These are phyloP conservation scores for Blastocladiella emersonii DNA, from an alignment of 371 early-diverging fungal genomes.

Conservation along the genomic window DNA sequence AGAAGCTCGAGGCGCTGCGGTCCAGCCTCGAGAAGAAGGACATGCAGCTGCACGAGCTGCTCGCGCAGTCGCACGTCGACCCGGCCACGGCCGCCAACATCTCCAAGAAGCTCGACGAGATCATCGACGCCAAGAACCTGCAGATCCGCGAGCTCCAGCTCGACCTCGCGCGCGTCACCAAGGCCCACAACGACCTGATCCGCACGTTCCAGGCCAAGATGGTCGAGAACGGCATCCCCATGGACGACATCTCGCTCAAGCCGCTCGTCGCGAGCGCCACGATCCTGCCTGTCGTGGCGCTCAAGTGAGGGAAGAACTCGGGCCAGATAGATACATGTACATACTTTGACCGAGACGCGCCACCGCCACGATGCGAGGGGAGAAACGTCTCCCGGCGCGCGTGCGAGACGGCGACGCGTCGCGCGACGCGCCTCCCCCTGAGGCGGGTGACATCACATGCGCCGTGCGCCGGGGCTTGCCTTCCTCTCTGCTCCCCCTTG, in stretches of 20 bases:
- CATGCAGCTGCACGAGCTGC: constrained; percentile 37
- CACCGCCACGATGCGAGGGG: no score
- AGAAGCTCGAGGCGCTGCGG: constrained; percentile 34
- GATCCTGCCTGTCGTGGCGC: neutral
- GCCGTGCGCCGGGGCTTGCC: no score
- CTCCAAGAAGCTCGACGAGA: constrained; percentile 33
- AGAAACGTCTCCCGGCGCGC: no score
- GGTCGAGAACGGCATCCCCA: constrained; percentile 33
- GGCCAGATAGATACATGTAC: no score
- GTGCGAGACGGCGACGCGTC: no score
- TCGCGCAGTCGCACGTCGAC: constrained; percentile 37
- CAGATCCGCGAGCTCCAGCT: constrained; percentile 38
- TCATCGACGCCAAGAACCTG: constrained; percentile 32
- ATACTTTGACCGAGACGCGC: no score
- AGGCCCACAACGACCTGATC: constrained; percentile 42
- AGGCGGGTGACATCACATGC: no score
- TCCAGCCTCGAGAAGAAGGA: constrained; percentile 37
- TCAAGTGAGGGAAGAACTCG: no score
- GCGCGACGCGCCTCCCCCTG: no score
- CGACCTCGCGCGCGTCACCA: constrained; percentile 36
- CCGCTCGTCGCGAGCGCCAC: neutral
- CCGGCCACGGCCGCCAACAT: constrained; percentile 31
- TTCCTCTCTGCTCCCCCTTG: no score
- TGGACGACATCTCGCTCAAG: constrained; percentile 32
- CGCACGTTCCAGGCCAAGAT: constrained; percentile 39